Base-by-base conservation (phyloP, 805 yeast species). In the Jamesozyma lodderae region DNA sequence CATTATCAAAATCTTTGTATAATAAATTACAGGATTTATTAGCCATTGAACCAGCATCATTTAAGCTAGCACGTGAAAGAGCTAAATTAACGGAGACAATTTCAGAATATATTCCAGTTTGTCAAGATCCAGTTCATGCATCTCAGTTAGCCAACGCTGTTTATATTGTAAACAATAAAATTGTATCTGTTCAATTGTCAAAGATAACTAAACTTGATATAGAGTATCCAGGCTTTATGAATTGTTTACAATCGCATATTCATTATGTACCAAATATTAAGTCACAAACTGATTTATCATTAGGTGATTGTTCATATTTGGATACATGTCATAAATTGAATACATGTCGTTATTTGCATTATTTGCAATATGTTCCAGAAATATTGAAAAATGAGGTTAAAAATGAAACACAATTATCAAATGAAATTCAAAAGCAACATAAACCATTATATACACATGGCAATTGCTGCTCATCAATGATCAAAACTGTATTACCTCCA, bases 231-330 rank as follows among this genome's bases (percentile, higher is more conserved):
- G 55, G 60, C 1, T 43, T 59, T 26, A 31, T 50, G 5, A 36
- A 45, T 22, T 69, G 57, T 47, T 51, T 63, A 15, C 57, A 49
- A 31, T 47, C 46, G 15, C 68, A 67, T 38, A 68, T 70, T 38
- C 81, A 75, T 53, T 73, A 66, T 47, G 62, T 75, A n/a, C 79
- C 79, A 10, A 62, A 73, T 22, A 59, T 73, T 22, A 74, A 72
- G 42, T 51, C 62, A 13, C 78, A 74, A 40, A 86, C 96, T 0
- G 96, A 90, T 50, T 38, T 62, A 2, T 62, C 69, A 14, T 57
- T 85, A 6, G 96, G 96, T 1, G 96, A 88, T 59, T 88, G 97
- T 56, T 87, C 96, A 8, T 88, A 88, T 55, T 68, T 88, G 42
- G 96, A 88, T 55, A 87, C 96, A 1, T 88, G 97, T 55, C 96